Conservation (phyloP, 805 yeast genomes). For the Spathaspora gorwiae region DNA sequence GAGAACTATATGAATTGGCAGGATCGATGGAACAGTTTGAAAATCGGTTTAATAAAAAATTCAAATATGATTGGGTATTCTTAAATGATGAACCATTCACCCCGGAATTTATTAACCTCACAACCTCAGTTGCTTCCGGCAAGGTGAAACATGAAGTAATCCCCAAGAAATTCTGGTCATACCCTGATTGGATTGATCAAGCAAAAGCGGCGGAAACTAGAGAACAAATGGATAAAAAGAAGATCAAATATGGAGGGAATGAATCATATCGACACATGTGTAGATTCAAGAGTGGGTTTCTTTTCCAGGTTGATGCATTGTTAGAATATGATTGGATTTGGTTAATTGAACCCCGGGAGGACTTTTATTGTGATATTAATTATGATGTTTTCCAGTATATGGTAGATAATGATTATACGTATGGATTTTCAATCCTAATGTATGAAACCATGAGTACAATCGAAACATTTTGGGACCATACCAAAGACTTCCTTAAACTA, state of each 20-base stretch:
- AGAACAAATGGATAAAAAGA: conserved; percentile 55
- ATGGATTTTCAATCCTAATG: conserved; percentile 82
- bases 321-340: conserved; percentile 81
- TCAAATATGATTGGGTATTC: conserved; percentile 92
- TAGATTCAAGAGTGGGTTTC: conserved; percentile 85
- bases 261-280: conserved; percentile 90
- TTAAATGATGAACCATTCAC: conserved; percentile 82
- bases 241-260: conserved; percentile 65
- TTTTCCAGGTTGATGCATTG: conserved; percentile 72
- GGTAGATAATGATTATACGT: conserved; percentile 71
- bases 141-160: conserved; percentile 71
- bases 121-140: conserved; percentile 71
- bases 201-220: conserved; percentile 65
- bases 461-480: conserved; percentile 76
- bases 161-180: conserved; percentile 81
- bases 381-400: conserved; percentile 83
- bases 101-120: conserved; percentile 71
- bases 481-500: conserved; percentile 59
- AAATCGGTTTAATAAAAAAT: conserved; percentile 80
- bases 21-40: conserved; percentile 73
- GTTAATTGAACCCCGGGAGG: conserved; percentile 89
- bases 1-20: conserved; percentile 59
- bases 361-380: conserved; percentile 76
- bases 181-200: conserved; percentile 78
- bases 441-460: conserved; percentile 83